These are phyloP conservation scores for Halteria grandinella DNA, from an alignment of 73 alveolate species.

Conservation along the genomic window DNA sequence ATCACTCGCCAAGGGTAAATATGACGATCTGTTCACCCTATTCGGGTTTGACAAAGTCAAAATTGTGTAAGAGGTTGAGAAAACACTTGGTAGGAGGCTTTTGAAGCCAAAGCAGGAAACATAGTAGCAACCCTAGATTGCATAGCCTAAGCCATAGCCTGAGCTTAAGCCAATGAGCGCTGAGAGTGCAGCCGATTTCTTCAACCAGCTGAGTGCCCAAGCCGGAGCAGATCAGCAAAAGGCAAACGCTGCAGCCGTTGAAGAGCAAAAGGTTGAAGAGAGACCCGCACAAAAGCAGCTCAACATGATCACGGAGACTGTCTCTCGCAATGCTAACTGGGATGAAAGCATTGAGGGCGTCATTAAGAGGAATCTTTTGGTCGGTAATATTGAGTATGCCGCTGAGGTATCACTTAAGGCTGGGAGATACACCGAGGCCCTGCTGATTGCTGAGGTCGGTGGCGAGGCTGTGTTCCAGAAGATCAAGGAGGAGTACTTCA, in stretches of 20 bases:
- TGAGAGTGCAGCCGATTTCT: slow-evolving; percentile 77
- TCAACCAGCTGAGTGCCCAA: slow-evolving; percentile 68
- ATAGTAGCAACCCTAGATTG: slow-evolving; percentile 5
- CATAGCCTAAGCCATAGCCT: slow-evolving; percentile 17
- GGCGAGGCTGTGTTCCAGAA: slow-evolving; percentile 87
- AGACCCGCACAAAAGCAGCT: slow-evolving; percentile 51
- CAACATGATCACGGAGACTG: slow-evolving; percentile 72
- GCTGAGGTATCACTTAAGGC: slow-evolving; percentile 93
- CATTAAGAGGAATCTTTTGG: slow-evolving; percentile 90
- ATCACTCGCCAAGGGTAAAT: slow-evolving; percentile 59
- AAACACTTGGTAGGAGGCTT: slow-evolving; percentile 78
- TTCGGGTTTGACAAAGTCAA: slow-evolving; percentile 72
- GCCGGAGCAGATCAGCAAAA: slow-evolving; percentile 29
- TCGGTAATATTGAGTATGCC: slow-evolving; percentile 97
- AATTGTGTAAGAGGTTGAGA: slow-evolving; percentile 79
- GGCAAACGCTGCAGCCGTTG: not conserved
- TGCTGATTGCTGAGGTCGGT: slow-evolving; percentile 86
- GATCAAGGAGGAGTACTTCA: slow-evolving; percentile 87
- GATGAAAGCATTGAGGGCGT: slow-evolving; percentile 94
- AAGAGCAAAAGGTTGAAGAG: slow-evolving; percentile 44
- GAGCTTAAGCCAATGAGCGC: slow-evolving; percentile 74
- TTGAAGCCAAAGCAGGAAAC: slow-evolving; percentile 54
- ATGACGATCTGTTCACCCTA: slow-evolving; percentile 56
- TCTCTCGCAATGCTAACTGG: slow-evolving; percentile 94
- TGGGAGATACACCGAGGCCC: slow-evolving; percentile 95